A percentile compares a stretch with the other conserved stretches of the same genome.
Conservation (phyloP, 148 eudicot genomes). For the Nyssa sinensis region DNA sequence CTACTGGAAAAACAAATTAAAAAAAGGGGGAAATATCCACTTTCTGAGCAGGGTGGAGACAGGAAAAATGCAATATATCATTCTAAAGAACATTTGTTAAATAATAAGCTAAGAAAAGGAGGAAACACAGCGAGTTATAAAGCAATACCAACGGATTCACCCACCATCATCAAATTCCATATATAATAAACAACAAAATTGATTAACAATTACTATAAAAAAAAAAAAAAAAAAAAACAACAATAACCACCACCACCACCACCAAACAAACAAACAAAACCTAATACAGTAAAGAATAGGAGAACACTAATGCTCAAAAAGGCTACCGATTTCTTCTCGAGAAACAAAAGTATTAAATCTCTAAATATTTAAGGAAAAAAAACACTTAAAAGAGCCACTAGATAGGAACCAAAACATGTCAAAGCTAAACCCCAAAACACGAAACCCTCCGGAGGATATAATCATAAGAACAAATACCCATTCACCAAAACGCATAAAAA, state of each 20-base stretch:
- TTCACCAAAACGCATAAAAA: not conserved
- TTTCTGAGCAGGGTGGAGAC: not conserved
- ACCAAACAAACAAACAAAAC: not conserved
- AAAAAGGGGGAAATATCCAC: not conserved
- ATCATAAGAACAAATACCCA: slow-evolving; percentile 6
- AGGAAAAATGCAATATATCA: not conserved
- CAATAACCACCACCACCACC: not conserved
- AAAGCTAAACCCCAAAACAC: not conserved
- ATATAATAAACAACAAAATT: not conserved
- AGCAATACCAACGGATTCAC: no score
- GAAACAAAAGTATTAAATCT: not conserved
- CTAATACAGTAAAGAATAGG: not conserved
- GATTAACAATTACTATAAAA: no score
- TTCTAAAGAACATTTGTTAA: not conserved
- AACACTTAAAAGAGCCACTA: not conserved
- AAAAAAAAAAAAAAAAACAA: no score
- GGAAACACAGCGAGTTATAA: no score
- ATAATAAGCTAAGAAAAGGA: not conserved
- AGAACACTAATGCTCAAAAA: not conserved
- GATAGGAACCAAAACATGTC: not conserved
- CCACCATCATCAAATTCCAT: not conserved
- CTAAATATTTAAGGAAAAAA: not conserved
- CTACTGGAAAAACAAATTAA: not conserved
- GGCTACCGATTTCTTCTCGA: not conserved
- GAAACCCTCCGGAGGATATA: not conserved